Base-by-base conservation (phyloP, 495 filamentous ascomycete species). In the Aspergillus affinis region DNA sequence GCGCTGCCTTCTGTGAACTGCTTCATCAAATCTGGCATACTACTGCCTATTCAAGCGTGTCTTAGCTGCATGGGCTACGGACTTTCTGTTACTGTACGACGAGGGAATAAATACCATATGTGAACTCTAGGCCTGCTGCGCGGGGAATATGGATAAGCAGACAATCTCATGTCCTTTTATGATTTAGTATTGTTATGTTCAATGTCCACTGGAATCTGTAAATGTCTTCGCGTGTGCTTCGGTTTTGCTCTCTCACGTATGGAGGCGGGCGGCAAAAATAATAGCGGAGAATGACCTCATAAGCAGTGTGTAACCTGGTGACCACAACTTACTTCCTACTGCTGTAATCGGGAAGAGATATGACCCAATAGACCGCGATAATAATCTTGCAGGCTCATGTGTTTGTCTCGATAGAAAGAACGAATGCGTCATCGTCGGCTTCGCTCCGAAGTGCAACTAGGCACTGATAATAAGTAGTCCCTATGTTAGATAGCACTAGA, bases 81-180 rank as follows among this genome's bases (percentile, higher is more conserved):
- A 54, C 45, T 17, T 54, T 54, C 19, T 45, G 27, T 15, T 45
- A 21, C 21, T 32, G 52, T 44, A 30, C 45, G 41, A 23, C 51
- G 45, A 45, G 52, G 36, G 52, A 45, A 15, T 26, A 26, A 26
- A 26, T 4, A 21, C 30, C 17, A 15, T 46, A 26, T 46, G 27
- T 54, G 52, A 54, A 44, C 36, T 44, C 32, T n/a, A 44, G 52
- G 52, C 21, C 32, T 54, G 52, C 52, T 46, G 52, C 20, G 36
- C 52, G 36, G 52, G 52, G n/a, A 46, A 21, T 21, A 20, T n/a
- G 51, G 51, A 53, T 32, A 7, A 20, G 23, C 19, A 54, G 32
- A 26, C 36, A n/a, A 23, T 46, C 27, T 44, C 36, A 23, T 54
- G 52, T 44, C 27, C 1, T 44, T 32, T 54, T 23, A 54, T 54